Evolutionary conservation across 2,329 filamentous ascomycete genomes (phyloP).

Genomic region (Phyllosticta citriasiana): DNA sequence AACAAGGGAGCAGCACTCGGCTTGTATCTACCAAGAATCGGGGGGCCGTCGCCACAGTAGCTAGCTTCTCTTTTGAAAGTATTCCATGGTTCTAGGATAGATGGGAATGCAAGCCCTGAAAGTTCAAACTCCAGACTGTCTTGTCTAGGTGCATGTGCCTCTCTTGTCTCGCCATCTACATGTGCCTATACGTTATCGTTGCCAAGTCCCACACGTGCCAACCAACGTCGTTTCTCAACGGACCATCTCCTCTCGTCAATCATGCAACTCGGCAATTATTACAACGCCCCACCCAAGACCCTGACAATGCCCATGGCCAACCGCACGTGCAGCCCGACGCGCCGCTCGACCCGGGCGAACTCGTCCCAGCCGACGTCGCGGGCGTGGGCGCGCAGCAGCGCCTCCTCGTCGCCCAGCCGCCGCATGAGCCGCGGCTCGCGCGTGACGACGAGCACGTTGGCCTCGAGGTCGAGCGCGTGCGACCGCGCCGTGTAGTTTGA

Average conservation of each 20-base stretch:
- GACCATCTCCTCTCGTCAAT: neutral
- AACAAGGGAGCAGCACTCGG: neutral
- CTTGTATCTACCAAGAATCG: neutral
- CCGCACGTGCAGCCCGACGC: slow-evolving; percentile 75
- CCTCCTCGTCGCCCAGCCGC: slow-evolving; percentile 68
- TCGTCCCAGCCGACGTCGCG: slow-evolving; percentile 61
- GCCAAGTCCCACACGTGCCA: too few relatives aligned
- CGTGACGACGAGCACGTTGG: slow-evolving; percentile 78
- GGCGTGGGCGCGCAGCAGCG: slow-evolving; percentile 69
- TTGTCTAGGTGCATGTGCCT: neutral
- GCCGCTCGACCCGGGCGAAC: slow-evolving; percentile 68
- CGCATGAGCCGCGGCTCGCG: slow-evolving; percentile 60
- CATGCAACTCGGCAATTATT: neutral
- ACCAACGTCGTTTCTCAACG: too few relatives aligned
- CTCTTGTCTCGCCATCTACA: too few relatives aligned
- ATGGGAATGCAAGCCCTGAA: too few relatives aligned
- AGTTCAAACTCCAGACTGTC: too few relatives aligned
- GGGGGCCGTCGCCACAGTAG: neutral
- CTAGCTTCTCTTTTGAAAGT: neutral
- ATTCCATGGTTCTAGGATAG: too few relatives aligned
- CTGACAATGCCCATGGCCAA: slow-evolving; percentile 91
- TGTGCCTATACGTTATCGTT: too few relatives aligned
- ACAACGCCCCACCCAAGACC: slow-evolving; percentile 79
- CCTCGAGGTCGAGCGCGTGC: slow-evolving; percentile 86
- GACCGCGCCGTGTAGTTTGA: slow-evolving; percentile 94